Evolutionary conservation across 768 basidiomycete genomes (phyloP), one percentile per base, ranked within the genome.

Genomic region (Lactifluus volemus): DNA sequence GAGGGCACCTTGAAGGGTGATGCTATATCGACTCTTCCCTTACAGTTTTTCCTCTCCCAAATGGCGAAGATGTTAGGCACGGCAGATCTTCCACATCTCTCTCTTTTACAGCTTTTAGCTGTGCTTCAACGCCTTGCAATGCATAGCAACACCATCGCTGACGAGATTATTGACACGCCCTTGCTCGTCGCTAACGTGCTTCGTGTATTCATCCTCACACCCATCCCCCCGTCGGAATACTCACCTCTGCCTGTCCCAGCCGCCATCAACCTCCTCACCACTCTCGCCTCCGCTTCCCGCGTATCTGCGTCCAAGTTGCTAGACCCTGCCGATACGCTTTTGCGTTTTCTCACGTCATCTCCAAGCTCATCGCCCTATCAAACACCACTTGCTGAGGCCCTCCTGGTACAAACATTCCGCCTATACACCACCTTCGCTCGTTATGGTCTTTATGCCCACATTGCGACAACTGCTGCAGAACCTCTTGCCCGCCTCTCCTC

Each of bases 391-490:
- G 74, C 82, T 0, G 76, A 72, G 1, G 68, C 71, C 2, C 79
- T 92, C 17, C 76, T 88, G 15, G 72, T 73, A 1, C 73, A 73
- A 34, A 88, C 86, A 0, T 73, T 98, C 25, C 74, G 73, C 5
- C 74, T 93, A 14, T 93, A 90, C 72, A 68, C 76, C 0, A 68
- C 74, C 2, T 77, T 97, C 9, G 91, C 84, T 0, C 76, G 79
- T 2, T 98, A 96, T 65, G 95, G 95, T 0, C 70, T 96, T 1
- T 86, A 86, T 65, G 73, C 89, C 0, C 81, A 84, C 58, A 77
- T 87, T 41, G 84, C 88, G 12, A 80, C 84, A 8, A 83, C 81
- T 4, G 86, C 87, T 0, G 68, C 75, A 30, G 78, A 80, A 41
- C 77, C 82, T n/a, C 77, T 91, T 51, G 67, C 76, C 12, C 71